Evolutionary conservation across 2,329 filamentous ascomycete species (phyloP).

Genomic region (Thyridium curvatum): DNA sequence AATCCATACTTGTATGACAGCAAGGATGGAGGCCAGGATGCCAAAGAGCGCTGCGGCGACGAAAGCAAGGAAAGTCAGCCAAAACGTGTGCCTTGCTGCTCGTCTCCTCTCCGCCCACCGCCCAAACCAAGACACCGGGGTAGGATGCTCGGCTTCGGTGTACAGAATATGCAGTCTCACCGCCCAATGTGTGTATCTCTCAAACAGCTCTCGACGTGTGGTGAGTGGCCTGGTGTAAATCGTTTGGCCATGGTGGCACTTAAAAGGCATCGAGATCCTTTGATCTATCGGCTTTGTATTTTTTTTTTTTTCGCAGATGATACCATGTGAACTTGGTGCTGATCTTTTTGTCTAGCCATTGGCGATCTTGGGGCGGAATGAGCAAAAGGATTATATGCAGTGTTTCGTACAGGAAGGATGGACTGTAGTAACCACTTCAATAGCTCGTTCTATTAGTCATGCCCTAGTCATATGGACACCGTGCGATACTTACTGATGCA

Average conservation of each 20-base stretch:
- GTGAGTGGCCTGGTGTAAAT: background rate
- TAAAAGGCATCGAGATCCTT: background rate
- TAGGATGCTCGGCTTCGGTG: background rate
- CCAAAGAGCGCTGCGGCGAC: background rate
- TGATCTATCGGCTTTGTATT: background rate
- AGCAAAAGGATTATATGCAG: too few relatives aligned
- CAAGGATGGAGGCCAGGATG: background rate
- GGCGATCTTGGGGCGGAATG: too few relatives aligned
- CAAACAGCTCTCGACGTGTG: background rate
- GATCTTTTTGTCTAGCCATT: too few relatives aligned
- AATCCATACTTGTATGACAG: background rate
- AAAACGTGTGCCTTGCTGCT: background rate
- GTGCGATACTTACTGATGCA: too few relatives aligned
- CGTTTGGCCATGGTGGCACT: background rate
- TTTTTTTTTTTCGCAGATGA: background rate
- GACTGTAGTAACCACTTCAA: too few relatives aligned
- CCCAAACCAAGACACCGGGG: background rate
- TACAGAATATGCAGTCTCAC: background rate
- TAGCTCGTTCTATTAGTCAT: too few relatives aligned
- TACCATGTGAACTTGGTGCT: background rate
- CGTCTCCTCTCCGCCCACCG: background rate
- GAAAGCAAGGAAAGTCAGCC: background rate
- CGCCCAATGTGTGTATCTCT: background rate
- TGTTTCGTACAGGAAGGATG: too few relatives aligned
- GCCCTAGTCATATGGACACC: too few relatives aligned